Evolutionary conservation across 208 protist species (phyloP).

Genomic region (Trypanosoma boissoni): DNA sequence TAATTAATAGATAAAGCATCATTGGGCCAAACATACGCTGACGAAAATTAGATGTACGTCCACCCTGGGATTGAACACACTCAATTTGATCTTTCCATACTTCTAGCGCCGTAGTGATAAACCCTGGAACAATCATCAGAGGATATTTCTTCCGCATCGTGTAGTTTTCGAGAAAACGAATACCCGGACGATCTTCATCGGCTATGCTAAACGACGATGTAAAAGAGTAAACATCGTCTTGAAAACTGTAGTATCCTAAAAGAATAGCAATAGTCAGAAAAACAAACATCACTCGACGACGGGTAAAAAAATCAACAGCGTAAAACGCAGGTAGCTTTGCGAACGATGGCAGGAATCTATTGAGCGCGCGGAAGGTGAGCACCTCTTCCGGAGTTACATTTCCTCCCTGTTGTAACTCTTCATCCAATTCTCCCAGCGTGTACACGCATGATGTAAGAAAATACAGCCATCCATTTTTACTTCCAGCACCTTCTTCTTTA

Average conservation of each 20-base stretch:
- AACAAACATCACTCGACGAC: constrained; percentile 39
- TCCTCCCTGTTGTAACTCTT: too few relatives aligned
- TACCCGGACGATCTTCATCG: constrained; percentile 65
- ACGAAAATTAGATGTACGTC: constrained; percentile 50
- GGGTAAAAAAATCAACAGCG: constrained; percentile 47
- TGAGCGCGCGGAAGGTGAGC: constrained; percentile 24
- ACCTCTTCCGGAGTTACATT: constrained; percentile 35
- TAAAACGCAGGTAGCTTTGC: constrained; percentile 43
- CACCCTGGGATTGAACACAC: constrained; percentile 39
- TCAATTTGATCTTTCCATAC: constrained; percentile 67
- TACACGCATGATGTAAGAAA: too few relatives aligned
- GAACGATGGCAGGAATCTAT: constrained; percentile 29
- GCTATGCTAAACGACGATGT: constrained; percentile 56
- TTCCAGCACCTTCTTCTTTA: too few relatives aligned
- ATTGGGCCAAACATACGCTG: constrained; percentile 81
- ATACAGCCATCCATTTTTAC: too few relatives aligned
- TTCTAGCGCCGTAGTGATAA: constrained; percentile 86
- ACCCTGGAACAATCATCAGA: constrained; percentile 81
- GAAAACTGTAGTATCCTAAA: constrained; percentile 20
- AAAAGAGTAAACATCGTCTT: constrained; percentile 28
- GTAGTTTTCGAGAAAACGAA: constrained; percentile 53
- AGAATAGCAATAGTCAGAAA: constrained; percentile 22
- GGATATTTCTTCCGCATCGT: constrained; percentile 68
- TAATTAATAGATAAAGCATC: constrained; percentile 72
- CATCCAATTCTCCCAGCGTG: constrained; percentile 26